Evolutionary conservation across 805 yeast species (phyloP).

Genomic region (Saccharomyces eubayanus): DNA sequence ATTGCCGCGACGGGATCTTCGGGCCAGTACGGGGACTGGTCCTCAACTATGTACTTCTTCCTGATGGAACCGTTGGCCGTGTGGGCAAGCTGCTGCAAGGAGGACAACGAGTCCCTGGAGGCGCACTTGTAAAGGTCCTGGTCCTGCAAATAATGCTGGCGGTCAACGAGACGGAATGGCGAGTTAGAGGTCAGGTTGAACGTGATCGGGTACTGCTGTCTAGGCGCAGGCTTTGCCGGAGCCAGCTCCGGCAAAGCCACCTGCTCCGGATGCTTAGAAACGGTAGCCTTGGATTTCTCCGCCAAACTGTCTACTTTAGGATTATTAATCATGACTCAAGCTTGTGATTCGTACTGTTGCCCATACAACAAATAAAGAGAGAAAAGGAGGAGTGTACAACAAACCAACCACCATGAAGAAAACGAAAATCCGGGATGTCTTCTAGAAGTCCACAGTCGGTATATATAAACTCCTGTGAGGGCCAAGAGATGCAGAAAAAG

Average conservation of each 20-base stretch:
- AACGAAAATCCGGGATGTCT: neutral
- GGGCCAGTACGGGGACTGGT: conserved; percentile 4
- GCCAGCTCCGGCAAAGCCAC: conserved; percentile 3
- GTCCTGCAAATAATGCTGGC: neutral
- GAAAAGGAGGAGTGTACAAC: neutral
- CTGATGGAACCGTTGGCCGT: conserved; percentile 1
- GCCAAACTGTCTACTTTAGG: conserved; percentile 5
- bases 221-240: conserved; percentile 5
- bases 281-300: conserved; percentile 7
- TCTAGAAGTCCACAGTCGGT: neutral
- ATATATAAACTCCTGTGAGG: neutral
- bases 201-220: conserved; percentile 6
- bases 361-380: neutral
- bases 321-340: neutral
- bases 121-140: conserved; percentile 13
- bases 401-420: neutral
- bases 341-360: neutral
- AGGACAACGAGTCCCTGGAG: conserved; percentile 21
- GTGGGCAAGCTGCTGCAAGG: conserved; percentile 7
- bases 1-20: neutral
- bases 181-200: neutral
- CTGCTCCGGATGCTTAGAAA: conserved; percentile 10
- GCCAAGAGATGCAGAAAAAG: neutral
- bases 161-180: neutral
- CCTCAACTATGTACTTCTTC: conserved; percentile 12